A percentile compares a stretch with the other conserved stretches of the same genome.
Evolutionary conservation across 768 basidiomycete species (phyloP).

Genomic region (Podaxis rugospora): DNA sequence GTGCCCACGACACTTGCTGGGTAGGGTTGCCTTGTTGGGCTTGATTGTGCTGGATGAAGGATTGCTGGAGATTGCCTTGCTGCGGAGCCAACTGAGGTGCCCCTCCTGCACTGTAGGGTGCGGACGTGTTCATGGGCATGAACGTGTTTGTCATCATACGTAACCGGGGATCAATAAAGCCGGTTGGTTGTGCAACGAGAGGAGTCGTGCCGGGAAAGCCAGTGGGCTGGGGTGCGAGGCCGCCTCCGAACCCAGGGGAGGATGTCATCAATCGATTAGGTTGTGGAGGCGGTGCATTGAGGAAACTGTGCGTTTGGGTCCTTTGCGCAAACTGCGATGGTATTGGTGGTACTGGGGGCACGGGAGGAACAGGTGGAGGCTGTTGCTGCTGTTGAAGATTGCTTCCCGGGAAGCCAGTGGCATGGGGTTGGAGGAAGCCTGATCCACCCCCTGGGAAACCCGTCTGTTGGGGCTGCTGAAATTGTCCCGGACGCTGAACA

Average conservation of each 20-base stretch:
- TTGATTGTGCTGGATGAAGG: constrained; percentile 85
- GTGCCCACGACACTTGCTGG: constrained; percentile 79
- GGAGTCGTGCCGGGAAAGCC: constrained; percentile 27
- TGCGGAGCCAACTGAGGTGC: constrained; percentile 65
- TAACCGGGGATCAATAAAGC: constrained; percentile 77
- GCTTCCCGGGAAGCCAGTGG: constrained; percentile 44
- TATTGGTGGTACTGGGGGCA: constrained; percentile 59
- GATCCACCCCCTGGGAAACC: constrained; percentile 37
- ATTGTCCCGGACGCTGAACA: constrained; percentile 34
- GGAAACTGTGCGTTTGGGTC: constrained; percentile 8
- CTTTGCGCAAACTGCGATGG: constrained; percentile 43
- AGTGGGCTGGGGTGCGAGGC: constrained; percentile 49
- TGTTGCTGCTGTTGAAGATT: constrained; percentile 39
- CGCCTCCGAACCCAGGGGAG: constrained; percentile 47
- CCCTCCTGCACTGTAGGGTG: constrained; percentile 56
- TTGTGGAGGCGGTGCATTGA: constrained; percentile 32
- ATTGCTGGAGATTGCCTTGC: constrained; percentile 71
- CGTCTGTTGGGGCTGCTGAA: constrained; percentile 62
- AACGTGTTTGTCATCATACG: constrained; percentile 90
- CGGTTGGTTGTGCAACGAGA: constrained; percentile 72
- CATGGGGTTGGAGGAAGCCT: constrained; percentile 46
- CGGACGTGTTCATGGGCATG: constrained; percentile 71
- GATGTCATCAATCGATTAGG: constrained; percentile 50
- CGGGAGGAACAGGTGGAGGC: constrained; percentile 58
- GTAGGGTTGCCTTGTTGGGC: constrained; percentile 58